phyloP scores from a whole-genome alignment of 768 basidiomycete genomes.

The Steccherinum ochraceum region DNA sequence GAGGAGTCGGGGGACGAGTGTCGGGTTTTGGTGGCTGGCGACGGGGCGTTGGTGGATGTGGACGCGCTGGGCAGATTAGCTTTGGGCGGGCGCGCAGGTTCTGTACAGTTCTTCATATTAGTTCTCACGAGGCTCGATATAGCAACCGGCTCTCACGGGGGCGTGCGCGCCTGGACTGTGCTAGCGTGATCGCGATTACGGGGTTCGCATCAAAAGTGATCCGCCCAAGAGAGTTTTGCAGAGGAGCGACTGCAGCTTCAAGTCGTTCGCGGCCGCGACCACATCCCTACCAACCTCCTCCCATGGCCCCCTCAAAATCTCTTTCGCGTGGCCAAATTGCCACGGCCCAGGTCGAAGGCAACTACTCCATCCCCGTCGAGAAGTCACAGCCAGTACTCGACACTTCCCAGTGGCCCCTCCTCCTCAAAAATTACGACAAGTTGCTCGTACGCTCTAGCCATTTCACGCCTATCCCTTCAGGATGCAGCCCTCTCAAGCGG shows the following conservation, averaged over 20 bases:
- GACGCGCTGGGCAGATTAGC: conserved; percentile 15
- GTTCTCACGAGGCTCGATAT: conserved; percentile 19
- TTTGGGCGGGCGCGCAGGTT: conserved; percentile 18
- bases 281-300: conserved; percentile 6
- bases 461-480: conserved; percentile 95
- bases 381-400: conserved; percentile 68
- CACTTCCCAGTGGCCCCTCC: conserved; percentile 95
- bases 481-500: conserved; percentile 91
- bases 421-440: conserved; percentile 99
- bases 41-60: too few species aligned
- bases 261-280: not conserved
- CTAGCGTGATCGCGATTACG: not conserved
- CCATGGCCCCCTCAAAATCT: conserved; percentile 39
- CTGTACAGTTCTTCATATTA: conserved; percentile 44
- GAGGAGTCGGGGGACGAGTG: conserved; percentile 11
- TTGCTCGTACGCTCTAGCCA: conserved; percentile 90
- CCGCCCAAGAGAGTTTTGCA: not conserved
- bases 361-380: conserved; percentile 82
- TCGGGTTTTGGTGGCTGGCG: not conserved
- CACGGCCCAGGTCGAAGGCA: conserved; percentile 65
- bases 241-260: not conserved
- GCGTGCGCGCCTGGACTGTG: too few species aligned
- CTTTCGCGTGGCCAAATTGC: conserved; percentile 66
- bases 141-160: conserved; percentile 6
- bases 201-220: not conserved